phyloP scores from a whole-genome alignment of 2,329 filamentous ascomycete species.

The Fusarium sororula region DNA sequence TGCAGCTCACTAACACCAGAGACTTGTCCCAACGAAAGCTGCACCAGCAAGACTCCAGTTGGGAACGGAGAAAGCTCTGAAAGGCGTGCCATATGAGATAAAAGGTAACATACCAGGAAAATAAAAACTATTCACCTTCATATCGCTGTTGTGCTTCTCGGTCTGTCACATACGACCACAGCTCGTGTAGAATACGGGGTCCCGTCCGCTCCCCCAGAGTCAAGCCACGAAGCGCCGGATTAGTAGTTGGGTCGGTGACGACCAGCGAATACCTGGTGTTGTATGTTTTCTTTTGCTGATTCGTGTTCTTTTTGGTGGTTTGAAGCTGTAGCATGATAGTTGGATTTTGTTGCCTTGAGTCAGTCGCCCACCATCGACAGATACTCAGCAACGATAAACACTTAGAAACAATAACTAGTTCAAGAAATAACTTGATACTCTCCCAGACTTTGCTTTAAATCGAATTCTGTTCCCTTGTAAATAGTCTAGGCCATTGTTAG shows the following conservation, averaged over 20 bases:
- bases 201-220: constrained; percentile 28
- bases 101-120: too few species aligned
- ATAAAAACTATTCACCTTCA: background rate
- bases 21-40: background rate
- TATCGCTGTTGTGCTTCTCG: background rate
- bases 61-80: background rate
- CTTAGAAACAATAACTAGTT: background rate
- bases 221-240: constrained; percentile 22
- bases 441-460: background rate
- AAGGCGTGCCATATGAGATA: background rate
- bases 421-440: too few species aligned
- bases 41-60: background rate
- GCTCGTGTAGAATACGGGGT: constrained; percentile 29
- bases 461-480: background rate
- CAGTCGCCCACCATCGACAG: background rate
- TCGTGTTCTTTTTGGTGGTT: background rate
- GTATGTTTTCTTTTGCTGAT: constrained; percentile 12
- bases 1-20: background rate
- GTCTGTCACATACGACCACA: constrained; percentile 19
- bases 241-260: constrained; percentile 30
- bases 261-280: constrained; percentile 28
- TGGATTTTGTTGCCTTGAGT: background rate
- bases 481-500: background rate
- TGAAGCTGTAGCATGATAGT: background rate
- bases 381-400: background rate